Conservation (phyloP, 2,329 filamentous ascomycete species). For the Aspergillus chevalieri region DNA sequence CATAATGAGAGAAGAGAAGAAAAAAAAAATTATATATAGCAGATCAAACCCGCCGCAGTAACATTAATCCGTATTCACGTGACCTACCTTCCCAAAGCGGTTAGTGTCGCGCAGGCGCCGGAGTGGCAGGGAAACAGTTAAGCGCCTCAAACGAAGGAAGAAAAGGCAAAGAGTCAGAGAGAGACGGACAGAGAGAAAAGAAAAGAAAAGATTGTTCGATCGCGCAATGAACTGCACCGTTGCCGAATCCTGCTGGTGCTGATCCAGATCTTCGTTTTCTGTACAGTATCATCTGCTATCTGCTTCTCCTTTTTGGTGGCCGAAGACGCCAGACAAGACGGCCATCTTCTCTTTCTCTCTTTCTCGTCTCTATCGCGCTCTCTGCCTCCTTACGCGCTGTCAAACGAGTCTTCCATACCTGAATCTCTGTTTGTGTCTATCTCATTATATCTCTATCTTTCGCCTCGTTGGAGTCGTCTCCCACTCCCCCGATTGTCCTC, state of each 20-base stretch:
- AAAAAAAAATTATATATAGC: slow-evolving; percentile 1
- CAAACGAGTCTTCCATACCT: no score
- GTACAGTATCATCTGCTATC: no score
- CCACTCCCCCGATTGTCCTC: neutral
- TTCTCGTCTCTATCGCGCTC: slow-evolving; percentile 1
- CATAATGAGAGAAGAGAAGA: slow-evolving; percentile 13
- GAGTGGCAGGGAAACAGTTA: no score
- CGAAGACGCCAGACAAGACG: no score
- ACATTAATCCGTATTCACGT: slow-evolving; percentile 5
- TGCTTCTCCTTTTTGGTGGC: neutral
- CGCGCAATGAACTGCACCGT: slow-evolving; percentile 1
- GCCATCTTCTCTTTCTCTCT: neutral
- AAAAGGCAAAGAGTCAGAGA: slow-evolving; percentile 11
- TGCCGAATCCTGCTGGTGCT: no score
- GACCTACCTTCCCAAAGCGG: slow-evolving; percentile 2
- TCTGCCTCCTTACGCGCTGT: neutral
- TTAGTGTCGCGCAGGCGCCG: slow-evolving; percentile 9
- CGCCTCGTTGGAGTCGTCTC: slow-evolving; percentile 12
- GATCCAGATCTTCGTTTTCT: no score
- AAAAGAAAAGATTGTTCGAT: no score
- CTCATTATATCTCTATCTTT: slow-evolving; percentile 14
- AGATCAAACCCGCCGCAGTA: slow-evolving; percentile 2
- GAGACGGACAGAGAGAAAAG: no score
- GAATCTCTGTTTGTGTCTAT: slow-evolving; percentile 1
- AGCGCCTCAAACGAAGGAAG: slow-evolving; percentile 1